Evolutionary conservation across 148 eudicot genomes (phyloP), one percentile per base, ranked within the genome.

Genomic region (Nyssa sinensis): DNA sequence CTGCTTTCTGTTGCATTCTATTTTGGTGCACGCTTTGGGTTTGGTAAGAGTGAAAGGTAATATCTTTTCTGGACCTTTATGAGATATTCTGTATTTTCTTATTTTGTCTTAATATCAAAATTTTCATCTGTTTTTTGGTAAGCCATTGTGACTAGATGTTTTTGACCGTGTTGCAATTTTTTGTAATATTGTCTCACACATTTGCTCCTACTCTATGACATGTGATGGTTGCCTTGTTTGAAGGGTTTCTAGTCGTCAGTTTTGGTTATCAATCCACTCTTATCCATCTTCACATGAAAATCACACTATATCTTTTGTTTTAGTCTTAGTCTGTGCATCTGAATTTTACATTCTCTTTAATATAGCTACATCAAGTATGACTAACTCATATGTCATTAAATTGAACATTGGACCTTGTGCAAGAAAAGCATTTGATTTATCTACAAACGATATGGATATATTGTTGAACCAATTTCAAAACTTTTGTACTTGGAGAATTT

Each of bases 21-120:
- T 65, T 80, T 80, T 84, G 84, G 84, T 74, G 86, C 84, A 25
- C 84, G 84, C 72, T 80, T 80, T 72, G 86, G 84, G 33, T 84
- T 84, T 67, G 86, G 75, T 24, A 77, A 74, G 77, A 84, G 44
- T 71, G 81, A 77, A 30, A 81, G 84, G 84, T 81, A 63, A 65
- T 49, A 39, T 62, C 7, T 25, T 53, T 65, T 16, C 49, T 17
- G 33, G 25, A 35, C 31, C n/a, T 58, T 16, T 13, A 71, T 17
- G 13, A 47, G 32, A 71, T 59, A 55, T 24, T 58, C 23, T 59
- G 12, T 21, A 70, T 57, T 19, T 57, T 33, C 49, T 25, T 70
- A 27, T 58, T 49, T 59, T 4, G 41, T 4, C 34, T 29, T 16
- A 24, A 25, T n/a, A 4, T 70, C 25, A 9, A 4, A 35, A 11